A percentile compares a stretch with the other conserved stretches of the same genome.
Evolutionary conservation across 208 protist genomes (phyloP).

Genomic region (Endotrypanum monterogeii): DNA sequence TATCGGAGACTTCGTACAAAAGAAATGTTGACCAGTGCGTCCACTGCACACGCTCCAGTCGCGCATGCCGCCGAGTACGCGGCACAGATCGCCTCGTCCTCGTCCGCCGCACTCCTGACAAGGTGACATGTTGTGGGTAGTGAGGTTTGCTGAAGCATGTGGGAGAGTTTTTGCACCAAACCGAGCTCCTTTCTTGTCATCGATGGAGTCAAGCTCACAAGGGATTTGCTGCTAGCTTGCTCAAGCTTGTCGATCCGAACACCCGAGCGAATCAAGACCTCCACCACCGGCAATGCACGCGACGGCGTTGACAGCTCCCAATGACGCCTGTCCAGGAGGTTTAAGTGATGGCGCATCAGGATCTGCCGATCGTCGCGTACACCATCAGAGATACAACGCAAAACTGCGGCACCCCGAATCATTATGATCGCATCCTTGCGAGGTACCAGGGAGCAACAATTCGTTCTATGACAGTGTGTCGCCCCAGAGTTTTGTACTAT

Average conservation of each 20-base stretch:
- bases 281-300: conserved; percentile 51
- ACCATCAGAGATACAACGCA: conserved; percentile 17
- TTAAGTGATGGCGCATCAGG: conserved; percentile 34
- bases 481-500: neutral
- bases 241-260: conserved; percentile 62
- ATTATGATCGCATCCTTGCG: conserved; percentile 18
- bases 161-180: conserved; percentile 41
- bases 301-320: conserved; percentile 80
- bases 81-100: conserved; percentile 24
- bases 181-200: conserved; percentile 61
- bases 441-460: neutral
- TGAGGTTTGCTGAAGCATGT: conserved; percentile 21
- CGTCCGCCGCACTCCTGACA: neutral
- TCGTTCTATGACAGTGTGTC: neutral
- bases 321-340: conserved; percentile 38
- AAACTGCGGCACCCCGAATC: conserved; percentile 8
- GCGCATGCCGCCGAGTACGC: conserved; percentile 31
- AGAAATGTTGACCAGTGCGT: neutral
- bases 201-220: conserved; percentile 51
- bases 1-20: conserved; percentile 25
- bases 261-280: conserved; percentile 52
- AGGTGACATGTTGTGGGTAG: neutral
- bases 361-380: conserved; percentile 31
- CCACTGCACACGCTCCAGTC: conserved; percentile 16
- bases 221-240: conserved; percentile 33